Evolutionary conservation across 2,329 filamentous ascomycete genomes (phyloP).

Genomic region (Pseudogymnoascus sp.): DNA sequence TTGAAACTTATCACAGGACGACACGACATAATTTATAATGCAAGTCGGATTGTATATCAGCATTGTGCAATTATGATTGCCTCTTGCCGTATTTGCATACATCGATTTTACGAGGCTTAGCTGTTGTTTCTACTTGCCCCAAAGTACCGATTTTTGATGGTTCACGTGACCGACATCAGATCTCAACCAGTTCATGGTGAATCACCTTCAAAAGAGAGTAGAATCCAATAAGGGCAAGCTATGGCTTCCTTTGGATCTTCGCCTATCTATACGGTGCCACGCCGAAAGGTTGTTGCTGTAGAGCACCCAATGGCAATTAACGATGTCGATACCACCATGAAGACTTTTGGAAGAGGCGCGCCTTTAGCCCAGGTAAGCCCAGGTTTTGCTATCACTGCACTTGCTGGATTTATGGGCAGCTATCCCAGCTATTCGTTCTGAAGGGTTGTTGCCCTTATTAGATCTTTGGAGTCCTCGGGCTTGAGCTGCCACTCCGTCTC

Average conservation of each 20-base stretch:
- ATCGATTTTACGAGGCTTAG: neutral
- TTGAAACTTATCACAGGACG: neutral
- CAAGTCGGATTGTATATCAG: neutral
- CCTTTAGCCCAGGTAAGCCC: constrained; percentile 26
- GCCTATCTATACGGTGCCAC: constrained; percentile 43
- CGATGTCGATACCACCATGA: constrained; percentile 55
- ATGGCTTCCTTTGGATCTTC: constrained; percentile 13
- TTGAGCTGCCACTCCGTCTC: neutral
- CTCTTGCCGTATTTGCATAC: neutral
- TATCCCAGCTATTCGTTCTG: neutral
- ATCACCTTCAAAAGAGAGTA: neutral
- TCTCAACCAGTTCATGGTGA: neutral
- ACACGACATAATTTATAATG: constrained; percentile 4
- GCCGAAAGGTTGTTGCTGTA: constrained; percentile 47
- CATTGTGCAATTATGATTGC: neutral
- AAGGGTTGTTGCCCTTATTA: neutral
- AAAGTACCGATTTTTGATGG: neutral
- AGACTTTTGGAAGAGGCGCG: constrained; percentile 43
- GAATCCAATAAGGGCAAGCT: neutral
- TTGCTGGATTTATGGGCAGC: neutral
- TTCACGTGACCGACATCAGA: neutral
- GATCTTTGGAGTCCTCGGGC: neutral
- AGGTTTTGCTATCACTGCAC: constrained; percentile 10
- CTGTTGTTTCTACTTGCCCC: neutral
- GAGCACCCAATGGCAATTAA: constrained; percentile 61